Evolutionary conservation across 1,284 basidiomycete genomes (phyloP).

Genomic region (Crepidotus sp.): DNA sequence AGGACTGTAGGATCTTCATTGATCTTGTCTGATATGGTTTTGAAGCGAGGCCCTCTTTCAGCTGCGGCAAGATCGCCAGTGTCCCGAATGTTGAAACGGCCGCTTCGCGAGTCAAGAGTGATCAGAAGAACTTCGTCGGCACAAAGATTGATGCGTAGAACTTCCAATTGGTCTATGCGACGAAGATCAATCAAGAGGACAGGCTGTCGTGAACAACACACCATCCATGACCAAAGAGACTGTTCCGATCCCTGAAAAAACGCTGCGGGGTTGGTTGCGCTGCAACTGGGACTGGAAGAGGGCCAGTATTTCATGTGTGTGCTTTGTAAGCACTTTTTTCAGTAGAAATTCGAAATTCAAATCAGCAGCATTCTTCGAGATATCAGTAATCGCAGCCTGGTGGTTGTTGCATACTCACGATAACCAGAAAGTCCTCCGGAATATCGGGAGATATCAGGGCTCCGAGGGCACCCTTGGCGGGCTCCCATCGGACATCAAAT

Average conservation of each 20-base stretch:
- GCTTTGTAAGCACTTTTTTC: conserved; percentile 47
- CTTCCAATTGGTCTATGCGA: conserved; percentile 38
- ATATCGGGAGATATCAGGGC: conserved; percentile 37
- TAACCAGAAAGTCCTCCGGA: conserved; percentile 30
- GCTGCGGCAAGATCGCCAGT: conserved; percentile 68
- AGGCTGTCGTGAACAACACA: conserved; percentile 23
- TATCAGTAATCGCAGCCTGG: background rate
- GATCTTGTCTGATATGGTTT: conserved; percentile 43
- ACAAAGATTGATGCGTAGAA: conserved; percentile 58
- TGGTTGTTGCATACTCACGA: conserved; percentile 32
- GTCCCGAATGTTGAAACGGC: conserved; percentile 60
- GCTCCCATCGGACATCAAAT: conserved; percentile 59
- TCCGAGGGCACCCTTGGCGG: conserved; percentile 51
- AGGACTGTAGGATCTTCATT: conserved; percentile 56
- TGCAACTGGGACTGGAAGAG: conserved; percentile 47
- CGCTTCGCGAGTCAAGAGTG: conserved; percentile 65
- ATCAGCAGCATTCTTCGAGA: conserved; percentile 48
- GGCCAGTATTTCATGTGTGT: conserved; percentile 50
- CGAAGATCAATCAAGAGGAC: conserved; percentile 5
- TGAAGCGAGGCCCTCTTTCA: conserved; percentile 55
- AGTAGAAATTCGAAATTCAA: conserved; percentile 66
- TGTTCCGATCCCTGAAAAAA: conserved; percentile 54
- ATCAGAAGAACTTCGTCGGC: conserved; percentile 65
- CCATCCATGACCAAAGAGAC: conserved; percentile 47
- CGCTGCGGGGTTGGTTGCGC: conserved; percentile 36